Evolutionary conservation across 2,329 filamentous ascomycete species (phyloP).

Genomic region (Fusarium tjaetaba): DNA sequence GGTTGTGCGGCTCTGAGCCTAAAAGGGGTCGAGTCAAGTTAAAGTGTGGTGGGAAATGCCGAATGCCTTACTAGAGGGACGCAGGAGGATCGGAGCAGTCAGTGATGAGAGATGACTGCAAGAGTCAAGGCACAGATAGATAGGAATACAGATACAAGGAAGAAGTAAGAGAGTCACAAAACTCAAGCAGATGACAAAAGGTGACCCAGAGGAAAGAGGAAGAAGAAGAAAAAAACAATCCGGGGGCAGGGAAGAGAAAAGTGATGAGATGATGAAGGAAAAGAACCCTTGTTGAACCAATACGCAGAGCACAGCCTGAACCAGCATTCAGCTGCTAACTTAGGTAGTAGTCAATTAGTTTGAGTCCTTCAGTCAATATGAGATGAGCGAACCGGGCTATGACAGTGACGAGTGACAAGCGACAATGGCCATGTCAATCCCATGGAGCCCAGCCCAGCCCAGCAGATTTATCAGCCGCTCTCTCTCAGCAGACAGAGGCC

Average conservation of each 20-base stretch:
- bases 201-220: neutral
- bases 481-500: slow-evolving; percentile 7
- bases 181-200: slow-evolving; percentile 7
- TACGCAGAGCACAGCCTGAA: slow-evolving; percentile 13
- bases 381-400: slow-evolving; percentile 27
- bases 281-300: slow-evolving; percentile 33
- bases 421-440: slow-evolving; percentile 22
- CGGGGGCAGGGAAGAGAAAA: slow-evolving; percentile 18
- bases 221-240: neutral
- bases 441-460: slow-evolving; percentile 2
- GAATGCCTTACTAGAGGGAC: neutral
- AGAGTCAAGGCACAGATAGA: neutral
- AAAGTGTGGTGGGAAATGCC: neutral
- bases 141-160: slow-evolving; percentile 3
- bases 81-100: neutral
- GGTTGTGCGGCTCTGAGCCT: slow-evolving; percentile 34
- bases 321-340: slow-evolving; percentile 2
- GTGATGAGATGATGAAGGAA: slow-evolving; percentile 34
- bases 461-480: slow-evolving; percentile 45
- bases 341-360: neutral
- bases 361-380: neutral
- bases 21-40: slow-evolving; percentile 26
- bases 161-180: slow-evolving; percentile 15
- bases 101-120: neutral
- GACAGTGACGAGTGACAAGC: slow-evolving; percentile 34